These are phyloP conservation scores for Cupressus sempervirens DNA, from an alignment of 75 land plant species.

Conservation along the genomic window DNA sequence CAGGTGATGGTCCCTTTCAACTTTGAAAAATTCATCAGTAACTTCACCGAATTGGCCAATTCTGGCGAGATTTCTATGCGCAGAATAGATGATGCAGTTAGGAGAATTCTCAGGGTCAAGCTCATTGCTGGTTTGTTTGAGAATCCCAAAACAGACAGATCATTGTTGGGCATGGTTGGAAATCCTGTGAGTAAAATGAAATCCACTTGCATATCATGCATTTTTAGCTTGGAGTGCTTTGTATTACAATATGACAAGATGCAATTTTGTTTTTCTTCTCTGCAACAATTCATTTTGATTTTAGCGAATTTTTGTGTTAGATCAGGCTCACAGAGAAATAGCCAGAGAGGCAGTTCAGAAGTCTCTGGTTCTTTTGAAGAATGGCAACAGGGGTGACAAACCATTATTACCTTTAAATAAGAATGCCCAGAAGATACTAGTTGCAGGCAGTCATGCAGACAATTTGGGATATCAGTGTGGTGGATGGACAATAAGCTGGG, in stretches of 20 bases:
- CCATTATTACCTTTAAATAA: conserved; percentile 69
- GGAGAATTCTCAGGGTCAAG: conserved; percentile 77
- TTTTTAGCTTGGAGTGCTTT: neutral
- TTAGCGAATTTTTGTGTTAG: neutral
- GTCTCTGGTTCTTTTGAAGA: conserved; percentile 80
- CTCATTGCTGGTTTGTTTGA: conserved; percentile 77
- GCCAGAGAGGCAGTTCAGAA: conserved; percentile 74
- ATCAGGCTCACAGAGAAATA: conserved; percentile 50
- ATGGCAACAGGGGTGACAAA: conserved; percentile 50
- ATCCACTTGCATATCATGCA: neutral
- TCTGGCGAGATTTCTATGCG: conserved; percentile 50
- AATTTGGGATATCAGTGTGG: conserved; percentile 89
- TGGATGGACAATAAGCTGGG: conserved; percentile 85
- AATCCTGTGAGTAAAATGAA: conserved; percentile 14
- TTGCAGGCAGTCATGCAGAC: conserved; percentile 82
- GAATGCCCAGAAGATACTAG: conserved; percentile 63
- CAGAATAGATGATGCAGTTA: conserved; percentile 83
- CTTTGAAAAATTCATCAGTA: conserved; percentile 52
- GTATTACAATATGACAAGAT: neutral
- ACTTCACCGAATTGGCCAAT: conserved; percentile 51
- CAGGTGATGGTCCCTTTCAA: conserved; percentile 81
- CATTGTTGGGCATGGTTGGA: conserved; percentile 48
- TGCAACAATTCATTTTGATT: neutral
- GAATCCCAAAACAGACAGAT: conserved; percentile 54
- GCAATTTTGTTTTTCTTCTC: neutral